Conservation (phyloP, 108 stramenopile species). For the Conticribra guillardii region DNA sequence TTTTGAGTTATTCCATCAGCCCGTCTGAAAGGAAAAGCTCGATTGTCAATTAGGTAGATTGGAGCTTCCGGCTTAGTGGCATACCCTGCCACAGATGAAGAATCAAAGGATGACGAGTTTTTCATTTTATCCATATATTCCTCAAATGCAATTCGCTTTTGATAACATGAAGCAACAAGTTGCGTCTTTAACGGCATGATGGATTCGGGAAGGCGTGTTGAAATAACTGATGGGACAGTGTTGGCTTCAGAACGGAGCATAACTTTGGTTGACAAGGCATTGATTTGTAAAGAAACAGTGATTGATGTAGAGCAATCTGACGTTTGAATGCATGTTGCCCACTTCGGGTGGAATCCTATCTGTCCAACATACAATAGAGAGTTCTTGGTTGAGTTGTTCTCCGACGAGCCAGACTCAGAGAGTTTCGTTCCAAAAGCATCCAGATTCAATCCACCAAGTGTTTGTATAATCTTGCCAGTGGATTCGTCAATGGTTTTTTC, state of each 20-base stretch:
- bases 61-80: slow-evolving; percentile 60
- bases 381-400: not conserved
- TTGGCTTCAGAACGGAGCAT: slow-evolving; percentile 52
- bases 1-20: slow-evolving; percentile 8
- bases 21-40: slow-evolving; percentile 65
- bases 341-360: slow-evolving; percentile 68
- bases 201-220: slow-evolving; percentile 69
- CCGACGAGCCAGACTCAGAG: not conserved
- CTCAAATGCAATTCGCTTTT: slow-evolving; percentile 73
- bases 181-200: slow-evolving; percentile 75
- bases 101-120: no score
- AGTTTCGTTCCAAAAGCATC: slow-evolving; percentile 2
- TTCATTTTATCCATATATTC: slow-evolving; percentile 49
- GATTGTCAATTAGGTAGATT: slow-evolving; percentile 69
- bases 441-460: slow-evolving; percentile 47
- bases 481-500: slow-evolving; percentile 9
- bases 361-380: slow-evolving; percentile 63
- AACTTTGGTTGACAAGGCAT: slow-evolving; percentile 6
- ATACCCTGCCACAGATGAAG: slow-evolving; percentile 61
- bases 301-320: slow-evolving; percentile 25
- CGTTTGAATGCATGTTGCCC: slow-evolving; percentile 54
- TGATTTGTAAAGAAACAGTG: slow-evolving; percentile 31
- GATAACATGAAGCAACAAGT: slow-evolving; percentile 55
- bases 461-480: slow-evolving; percentile 6
- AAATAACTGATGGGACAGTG: slow-evolving; percentile 53